These are phyloP conservation scores for Arabidopsis lyrata DNA, from an alignment of 441 rosid species.

Conservation along the genomic window DNA sequence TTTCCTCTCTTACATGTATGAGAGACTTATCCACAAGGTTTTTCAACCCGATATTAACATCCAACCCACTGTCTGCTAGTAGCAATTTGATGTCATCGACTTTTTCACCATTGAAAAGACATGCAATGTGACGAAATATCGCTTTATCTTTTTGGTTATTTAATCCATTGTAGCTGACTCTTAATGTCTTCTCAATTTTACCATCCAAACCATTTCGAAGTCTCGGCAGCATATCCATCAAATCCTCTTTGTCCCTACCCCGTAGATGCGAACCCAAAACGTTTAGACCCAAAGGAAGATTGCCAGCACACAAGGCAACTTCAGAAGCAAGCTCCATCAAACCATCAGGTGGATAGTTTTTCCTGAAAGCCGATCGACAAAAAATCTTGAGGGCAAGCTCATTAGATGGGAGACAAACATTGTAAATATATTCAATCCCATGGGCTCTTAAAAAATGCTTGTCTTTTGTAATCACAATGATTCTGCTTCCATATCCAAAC, in stretches of 20 bases:
- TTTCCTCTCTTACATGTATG: background rate
- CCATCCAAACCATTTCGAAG: slow-evolving; percentile 1
- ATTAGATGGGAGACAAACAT: background rate
- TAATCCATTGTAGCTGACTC: slow-evolving; percentile 22
- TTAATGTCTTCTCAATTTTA: background rate
- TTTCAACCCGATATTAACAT: background rate
- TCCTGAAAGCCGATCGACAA: slow-evolving; percentile 30
- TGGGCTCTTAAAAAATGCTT: slow-evolving; percentile 3
- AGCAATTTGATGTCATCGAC: background rate
- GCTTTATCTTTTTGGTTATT: background rate
- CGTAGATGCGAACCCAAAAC: slow-evolving; percentile 29
- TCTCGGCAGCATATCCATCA: slow-evolving; percentile 11
- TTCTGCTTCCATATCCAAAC: slow-evolving; percentile 46
- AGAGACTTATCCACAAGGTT: slow-evolving; percentile 31
- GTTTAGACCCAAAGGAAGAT: slow-evolving; percentile 44
- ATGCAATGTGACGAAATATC: slow-evolving; percentile 24
- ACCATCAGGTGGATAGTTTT: slow-evolving; percentile 14
- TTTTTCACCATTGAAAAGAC: slow-evolving; percentile 1
- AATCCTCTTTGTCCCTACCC: background rate
- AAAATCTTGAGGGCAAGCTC: slow-evolving; percentile 36
- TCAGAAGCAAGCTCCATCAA: slow-evolving; percentile 1
- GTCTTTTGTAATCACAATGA: slow-evolving; percentile 41
- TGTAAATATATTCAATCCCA: slow-evolving; percentile 3
- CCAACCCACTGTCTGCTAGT: slow-evolving; percentile 1
- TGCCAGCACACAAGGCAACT: background rate